A percentile compares a stretch with the other conserved stretches of the same genome.
Evolutionary conservation across 768 basidiomycete species (phyloP).

Genomic region (Clathrus columnatus): DNA sequence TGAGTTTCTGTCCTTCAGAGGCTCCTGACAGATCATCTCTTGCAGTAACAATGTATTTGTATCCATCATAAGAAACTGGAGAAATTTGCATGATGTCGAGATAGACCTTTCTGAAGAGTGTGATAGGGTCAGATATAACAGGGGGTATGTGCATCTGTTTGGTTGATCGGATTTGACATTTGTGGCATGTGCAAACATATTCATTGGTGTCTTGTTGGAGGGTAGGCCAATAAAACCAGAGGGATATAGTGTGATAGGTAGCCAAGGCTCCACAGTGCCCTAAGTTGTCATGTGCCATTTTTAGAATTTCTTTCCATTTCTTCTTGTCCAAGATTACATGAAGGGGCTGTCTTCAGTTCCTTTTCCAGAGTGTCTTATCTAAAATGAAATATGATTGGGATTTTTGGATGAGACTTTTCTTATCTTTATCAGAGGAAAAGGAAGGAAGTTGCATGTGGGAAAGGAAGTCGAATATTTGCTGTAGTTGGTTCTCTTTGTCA

Average conservation of each 20-base stretch:
- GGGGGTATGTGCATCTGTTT: conserved; percentile 14
- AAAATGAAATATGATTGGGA: conserved; percentile 13
- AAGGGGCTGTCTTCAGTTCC: not conserved
- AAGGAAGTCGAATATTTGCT: conserved; percentile 16
- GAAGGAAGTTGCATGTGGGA: not conserved
- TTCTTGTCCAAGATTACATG: conserved; percentile 5
- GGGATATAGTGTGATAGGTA: conserved; percentile 6
- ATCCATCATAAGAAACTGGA: conserved; percentile 15
- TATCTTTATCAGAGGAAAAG: not conserved
- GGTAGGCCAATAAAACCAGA: conserved; percentile 16
- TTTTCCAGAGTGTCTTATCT: conserved; percentile 5
- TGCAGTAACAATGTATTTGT: conserved; percentile 18
- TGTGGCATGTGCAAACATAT: conserved; percentile 11
- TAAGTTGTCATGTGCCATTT: conserved; percentile 15
- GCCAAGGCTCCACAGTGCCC: conserved; percentile 16
- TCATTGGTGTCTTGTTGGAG: conserved; percentile 7
- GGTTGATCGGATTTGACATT: conserved; percentile 15
- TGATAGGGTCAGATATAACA: conserved; percentile 12
- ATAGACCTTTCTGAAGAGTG: conserved; percentile 9
- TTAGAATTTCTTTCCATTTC: conserved; percentile 9
- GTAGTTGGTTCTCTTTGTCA: conserved; percentile 12
- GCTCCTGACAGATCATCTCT: conserved; percentile 24
- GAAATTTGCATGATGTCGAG: no score
- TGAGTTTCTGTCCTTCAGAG: conserved; percentile 17
- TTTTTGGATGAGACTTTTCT: conserved; percentile 7